Conservation (phyloP, 106 monocot species). For the Amphibolis antarctica region DNA sequence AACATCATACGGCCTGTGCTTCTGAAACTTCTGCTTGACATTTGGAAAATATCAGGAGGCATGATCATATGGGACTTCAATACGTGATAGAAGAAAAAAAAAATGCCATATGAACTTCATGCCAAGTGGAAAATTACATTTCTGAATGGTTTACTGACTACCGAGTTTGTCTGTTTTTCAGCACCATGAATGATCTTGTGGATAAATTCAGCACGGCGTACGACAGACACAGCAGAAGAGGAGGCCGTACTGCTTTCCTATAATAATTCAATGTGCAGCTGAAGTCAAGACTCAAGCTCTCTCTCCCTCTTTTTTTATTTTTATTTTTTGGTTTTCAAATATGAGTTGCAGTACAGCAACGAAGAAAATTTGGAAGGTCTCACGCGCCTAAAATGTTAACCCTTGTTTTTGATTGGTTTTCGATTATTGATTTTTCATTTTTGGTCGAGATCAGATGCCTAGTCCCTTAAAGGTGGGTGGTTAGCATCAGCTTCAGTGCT, state of each 20-base stretch:
- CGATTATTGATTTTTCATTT: too few relatives aligned
- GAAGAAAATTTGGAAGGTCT: too few relatives aligned
- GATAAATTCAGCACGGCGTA: slow-evolving; percentile 81
- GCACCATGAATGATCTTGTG: slow-evolving; percentile 86
- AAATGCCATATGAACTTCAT: not conserved
- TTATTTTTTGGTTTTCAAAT: too few relatives aligned
- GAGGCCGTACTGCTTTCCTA: slow-evolving; percentile 66
- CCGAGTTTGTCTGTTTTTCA: slow-evolving; percentile 17
- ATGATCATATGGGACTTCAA: not conserved
- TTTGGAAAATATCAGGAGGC: not conserved
- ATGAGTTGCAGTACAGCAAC: too few relatives aligned
- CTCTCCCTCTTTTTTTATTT: too few relatives aligned
- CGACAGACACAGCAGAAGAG: slow-evolving; percentile 69
- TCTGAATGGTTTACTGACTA: not conserved
- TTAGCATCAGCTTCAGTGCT: too few relatives aligned
- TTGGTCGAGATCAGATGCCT: too few relatives aligned
- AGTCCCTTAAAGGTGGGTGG: too few relatives aligned
- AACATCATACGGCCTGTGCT: not conserved
- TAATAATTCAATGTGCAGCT: slow-evolving; percentile 5
- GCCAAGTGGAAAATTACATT: not conserved
- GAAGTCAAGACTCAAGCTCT: too few relatives aligned
- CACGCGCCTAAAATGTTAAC: too few relatives aligned
- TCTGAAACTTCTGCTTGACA: not conserved
- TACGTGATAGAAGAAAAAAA: not conserved
- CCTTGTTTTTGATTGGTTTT: too few relatives aligned